Evolutionary conservation across 805 yeast genomes (phyloP).

Genomic region (Cyberlindnera galapagoensis): DNA sequence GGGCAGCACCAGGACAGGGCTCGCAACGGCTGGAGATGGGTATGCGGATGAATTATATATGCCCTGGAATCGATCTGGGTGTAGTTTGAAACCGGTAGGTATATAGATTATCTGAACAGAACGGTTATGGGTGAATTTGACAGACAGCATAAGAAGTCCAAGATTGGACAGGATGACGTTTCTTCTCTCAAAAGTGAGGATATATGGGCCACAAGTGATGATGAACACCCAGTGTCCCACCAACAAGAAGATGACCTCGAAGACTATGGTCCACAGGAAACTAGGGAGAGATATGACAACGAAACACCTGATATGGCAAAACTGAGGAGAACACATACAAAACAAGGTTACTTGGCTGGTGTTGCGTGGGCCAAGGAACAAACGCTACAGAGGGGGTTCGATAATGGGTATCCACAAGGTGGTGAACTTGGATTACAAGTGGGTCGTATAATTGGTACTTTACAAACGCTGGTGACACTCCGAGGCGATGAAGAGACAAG

Average conservation of each 20-base stretch:
- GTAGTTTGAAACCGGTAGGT: too few relatives aligned
- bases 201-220: slow-evolving; percentile 29
- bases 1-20: too few relatives aligned
- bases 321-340: slow-evolving; percentile 55
- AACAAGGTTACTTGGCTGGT: slow-evolving; percentile 84
- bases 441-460: slow-evolving; percentile 56
- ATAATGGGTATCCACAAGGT: slow-evolving; percentile 71
- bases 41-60: too few relatives aligned
- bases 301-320: slow-evolving; percentile 28
- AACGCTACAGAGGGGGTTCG: slow-evolving; percentile 75
- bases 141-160: slow-evolving; percentile 1
- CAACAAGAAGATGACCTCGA: slow-evolving; percentile 10
- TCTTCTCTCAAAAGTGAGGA: slow-evolving; percentile 22
- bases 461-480: slow-evolving; percentile 28
- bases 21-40: too few relatives aligned
- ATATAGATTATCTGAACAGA: too few relatives aligned
- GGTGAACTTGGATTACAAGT: slow-evolving; percentile 58
- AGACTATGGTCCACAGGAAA: slow-evolving; percentile 32
- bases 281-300: slow-evolving; percentile 10
- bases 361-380: slow-evolving; percentile 59
- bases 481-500: slow-evolving; percentile 18
- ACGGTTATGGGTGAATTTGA: slow-evolving; percentile 12
- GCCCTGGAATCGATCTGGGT: too few relatives aligned
- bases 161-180: slow-evolving; percentile 2
- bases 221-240: slow-evolving; percentile 19